phyloP scores from a whole-genome alignment of 768 basidiomycete genomes.

The Tylopilus subfusipes region DNA sequence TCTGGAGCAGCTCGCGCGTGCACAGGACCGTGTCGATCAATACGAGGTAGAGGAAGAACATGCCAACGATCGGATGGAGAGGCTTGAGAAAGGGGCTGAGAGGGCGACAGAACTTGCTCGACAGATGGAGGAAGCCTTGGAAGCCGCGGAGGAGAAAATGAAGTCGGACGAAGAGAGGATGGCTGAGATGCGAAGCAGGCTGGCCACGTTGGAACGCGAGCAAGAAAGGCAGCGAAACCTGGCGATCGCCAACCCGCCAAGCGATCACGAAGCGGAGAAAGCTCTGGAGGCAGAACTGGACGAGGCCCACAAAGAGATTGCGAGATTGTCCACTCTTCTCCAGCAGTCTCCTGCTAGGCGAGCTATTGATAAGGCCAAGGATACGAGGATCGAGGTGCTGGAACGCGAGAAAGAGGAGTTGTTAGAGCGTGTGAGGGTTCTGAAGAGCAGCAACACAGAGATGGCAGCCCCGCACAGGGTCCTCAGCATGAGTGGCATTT shows the following conservation, averaged over 20 bases:
- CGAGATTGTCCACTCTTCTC: constrained; percentile 60
- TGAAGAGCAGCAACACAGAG: constrained; percentile 51
- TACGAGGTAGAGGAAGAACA: constrained; percentile 46
- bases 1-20: constrained; percentile 50
- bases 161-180: constrained; percentile 54
- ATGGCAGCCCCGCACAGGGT: constrained; percentile 57
- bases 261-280: constrained; percentile 54
- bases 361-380: constrained; percentile 74
- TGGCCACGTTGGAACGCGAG: constrained; percentile 58
- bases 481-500: constrained; percentile 56
- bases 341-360: constrained; percentile 72
- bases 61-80: constrained; percentile 45
- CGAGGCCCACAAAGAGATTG: constrained; percentile 72
- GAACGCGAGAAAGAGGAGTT: constrained; percentile 77
- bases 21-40: constrained; percentile 44
- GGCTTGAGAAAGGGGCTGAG: constrained; percentile 50
- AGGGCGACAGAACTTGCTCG: constrained; percentile 52
- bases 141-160: constrained; percentile 73
- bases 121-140: constrained; percentile 74
- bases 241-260: constrained; percentile 17
- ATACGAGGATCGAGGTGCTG: constrained; percentile 69
- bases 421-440: constrained; percentile 60
- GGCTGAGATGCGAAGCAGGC: constrained; percentile 46
- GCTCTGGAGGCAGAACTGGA: constrained; percentile 74
- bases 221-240: constrained; percentile 36